Percentiles rank a stretch among this genome's conserved stretches.
Evolutionary conservation across 2,329 filamentous ascomycete species (phyloP).

Genomic region (Phaeoacremonium minimum): DNA sequence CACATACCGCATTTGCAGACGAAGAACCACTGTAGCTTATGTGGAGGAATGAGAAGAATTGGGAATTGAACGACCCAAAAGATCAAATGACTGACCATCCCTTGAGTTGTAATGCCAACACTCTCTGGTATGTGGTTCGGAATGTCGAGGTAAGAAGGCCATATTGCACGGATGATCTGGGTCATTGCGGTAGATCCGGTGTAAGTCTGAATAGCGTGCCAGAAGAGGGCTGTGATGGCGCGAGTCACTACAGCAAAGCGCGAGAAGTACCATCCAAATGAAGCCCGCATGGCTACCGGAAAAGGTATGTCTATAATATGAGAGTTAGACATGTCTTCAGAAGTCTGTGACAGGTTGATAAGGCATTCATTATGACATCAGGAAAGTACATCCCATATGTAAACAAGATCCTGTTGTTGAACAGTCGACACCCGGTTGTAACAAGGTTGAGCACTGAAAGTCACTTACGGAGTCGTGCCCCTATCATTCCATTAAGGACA

Average conservation of each 20-base stretch:
- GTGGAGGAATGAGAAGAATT: slow-evolving; percentile 19
- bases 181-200: slow-evolving; percentile 23
- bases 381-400: too few species aligned
- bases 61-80: slow-evolving; percentile 20
- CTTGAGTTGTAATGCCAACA: slow-evolving; percentile 23
- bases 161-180: slow-evolving; percentile 28
- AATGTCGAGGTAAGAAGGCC: slow-evolving; percentile 33
- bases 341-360: too few species aligned
- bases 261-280: slow-evolving; percentile 24
- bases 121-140: slow-evolving; percentile 32
- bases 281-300: slow-evolving; percentile 21
- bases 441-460: too few species aligned
- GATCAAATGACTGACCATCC: slow-evolving; percentile 15
- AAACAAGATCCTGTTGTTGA: too few species aligned
- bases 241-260: slow-evolving; percentile 21
- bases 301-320: slow-evolving; percentile 13
- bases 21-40: slow-evolving; percentile 19
- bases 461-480: slow-evolving; percentile 17
- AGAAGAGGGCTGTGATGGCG: slow-evolving; percentile 24
- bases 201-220: slow-evolving; percentile 27
- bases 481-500: slow-evolving; percentile 15
- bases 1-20: too few species aligned
- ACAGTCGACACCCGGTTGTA: slow-evolving; percentile 22
- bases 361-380: slow-evolving; percentile 14
- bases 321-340: too few species aligned